Conservation (phyloP, 805 yeast genomes). For the Suhomyces sp. region DNA sequence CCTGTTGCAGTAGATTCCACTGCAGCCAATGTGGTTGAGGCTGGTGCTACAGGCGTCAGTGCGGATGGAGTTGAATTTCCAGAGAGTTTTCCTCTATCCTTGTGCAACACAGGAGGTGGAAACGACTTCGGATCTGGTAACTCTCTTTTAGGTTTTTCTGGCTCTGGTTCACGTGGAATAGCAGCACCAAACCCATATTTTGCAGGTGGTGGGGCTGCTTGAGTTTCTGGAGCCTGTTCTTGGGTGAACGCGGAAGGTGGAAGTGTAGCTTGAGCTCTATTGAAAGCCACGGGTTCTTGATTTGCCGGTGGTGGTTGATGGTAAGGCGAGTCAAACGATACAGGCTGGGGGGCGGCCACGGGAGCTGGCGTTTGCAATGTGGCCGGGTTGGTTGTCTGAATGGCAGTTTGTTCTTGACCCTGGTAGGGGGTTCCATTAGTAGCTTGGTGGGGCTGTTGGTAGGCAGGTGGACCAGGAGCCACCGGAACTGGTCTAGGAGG, state of each 20-base stretch:
- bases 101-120: slow-evolving; percentile 44
- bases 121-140: slow-evolving; percentile 37
- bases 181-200: neutral
- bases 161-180: slow-evolving; percentile 1
- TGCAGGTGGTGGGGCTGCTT: neutral
- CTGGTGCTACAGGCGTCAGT: too few species aligned
- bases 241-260: neutral
- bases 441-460: slow-evolving; percentile 6
- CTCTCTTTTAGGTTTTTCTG: slow-evolving; percentile 19
- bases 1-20: too few species aligned
- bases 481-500: slow-evolving; percentile 1
- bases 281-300: neutral
- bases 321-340: slow-evolving; percentile 6
- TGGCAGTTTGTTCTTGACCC: neutral
- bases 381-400: neutral
- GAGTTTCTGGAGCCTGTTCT: neutral
- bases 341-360: neutral
- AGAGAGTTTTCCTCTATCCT: slow-evolving; percentile 17
- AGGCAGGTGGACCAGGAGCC: slow-evolving; percentile 1
- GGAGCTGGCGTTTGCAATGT: neutral
- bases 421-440: neutral
- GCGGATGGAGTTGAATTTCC: neutral
- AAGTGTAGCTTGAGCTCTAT: too few species aligned
- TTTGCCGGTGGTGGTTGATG: slow-evolving; percentile 4
- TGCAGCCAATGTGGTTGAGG: too few species aligned